Evolutionary conservation across 2,329 filamentous ascomycete species (phyloP), one percentile per base, ranked within the genome.

Genomic region (Chaetomiaceae sp.): DNA sequence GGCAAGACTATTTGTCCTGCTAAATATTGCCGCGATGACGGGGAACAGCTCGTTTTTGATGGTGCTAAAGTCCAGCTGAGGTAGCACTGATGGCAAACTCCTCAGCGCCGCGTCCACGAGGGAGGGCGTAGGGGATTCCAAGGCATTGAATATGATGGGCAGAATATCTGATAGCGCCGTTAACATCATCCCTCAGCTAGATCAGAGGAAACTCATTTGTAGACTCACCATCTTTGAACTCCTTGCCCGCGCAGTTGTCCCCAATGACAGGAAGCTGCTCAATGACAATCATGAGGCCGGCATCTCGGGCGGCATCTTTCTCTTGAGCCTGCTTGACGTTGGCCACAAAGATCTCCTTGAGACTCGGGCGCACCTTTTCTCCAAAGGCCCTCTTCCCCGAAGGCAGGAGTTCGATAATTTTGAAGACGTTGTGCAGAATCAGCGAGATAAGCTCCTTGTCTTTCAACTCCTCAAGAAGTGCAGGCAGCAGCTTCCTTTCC

Each of bases 41-140:
- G 93, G 93, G 66, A 99, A 99, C 1, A 99, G 78, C 56, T 97
- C 92, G 61, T 95, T 93, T 69, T 97, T 99, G 62, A 96, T 91
- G 0, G 92, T 97, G 59, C 86, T 95, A 60, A 96, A 97, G 68
- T 99, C 93, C 7, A 99, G 81, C 3, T 93, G 82, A 0, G 90
- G 89, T 5, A 97, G 72, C n/a, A 96, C 81, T 1, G 82, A 76
- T 2, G 89, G 85, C 5, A 99, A 71, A 23, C 85, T 87, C 44
- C 86, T 81, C 13, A 99, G 74, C 3, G 90, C 85, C 4, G 87
- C 86, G 68, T 97, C 93, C 0, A 96, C 87, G 14, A 99, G 76
- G 1, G 87, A 86, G 59, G 95, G 93, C 0, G 91, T 96, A 0
- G 89, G 80, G 9, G 90, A 96, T 61, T 96, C 89, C 48, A 99